Percentiles rank a stretch among this genome's conserved stretches.
phyloP scores from a whole-genome alignment of 345 rosid genomes.

The Kandelia obovata region DNA sequence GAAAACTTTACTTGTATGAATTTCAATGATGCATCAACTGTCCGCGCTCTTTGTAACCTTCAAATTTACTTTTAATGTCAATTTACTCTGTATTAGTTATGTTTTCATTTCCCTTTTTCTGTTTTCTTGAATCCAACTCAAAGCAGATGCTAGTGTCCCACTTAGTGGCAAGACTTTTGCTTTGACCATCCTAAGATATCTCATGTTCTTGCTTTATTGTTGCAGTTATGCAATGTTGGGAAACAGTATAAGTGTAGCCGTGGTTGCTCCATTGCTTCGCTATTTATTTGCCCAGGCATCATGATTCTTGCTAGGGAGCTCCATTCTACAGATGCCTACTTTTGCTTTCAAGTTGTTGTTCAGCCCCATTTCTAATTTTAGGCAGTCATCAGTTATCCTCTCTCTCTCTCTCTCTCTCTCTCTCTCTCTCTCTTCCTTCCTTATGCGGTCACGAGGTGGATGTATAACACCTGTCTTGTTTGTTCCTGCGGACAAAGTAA shows the following conservation, averaged over 20 bases:
- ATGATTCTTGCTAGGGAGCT: slow-evolving; percentile 21
- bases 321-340: background rate
- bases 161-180: background rate
- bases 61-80: too few species aligned
- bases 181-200: background rate
- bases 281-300: slow-evolving; percentile 54
- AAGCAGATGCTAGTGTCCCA: background rate
- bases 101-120: background rate
- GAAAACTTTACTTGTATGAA: too few species aligned
- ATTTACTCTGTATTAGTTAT: too few species aligned
- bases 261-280: slow-evolving; percentile 73
- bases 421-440: too few species aligned
- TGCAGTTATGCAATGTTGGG: slow-evolving; percentile 91
- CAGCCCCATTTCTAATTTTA: too few species aligned
- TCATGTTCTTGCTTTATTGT: background rate
- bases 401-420: too few species aligned
- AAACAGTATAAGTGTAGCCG: slow-evolving; percentile 86
- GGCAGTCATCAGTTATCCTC: too few species aligned
- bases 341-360: background rate
- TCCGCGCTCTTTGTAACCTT: too few species aligned
- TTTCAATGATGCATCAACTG: too few species aligned
- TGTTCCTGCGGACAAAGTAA: too few species aligned
- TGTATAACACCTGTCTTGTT: too few species aligned
- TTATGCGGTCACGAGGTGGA: too few species aligned
- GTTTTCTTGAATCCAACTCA: background rate